Base-by-base conservation (phyloP, 2,329 filamentous ascomycete genomes). In the Helotiales sp. region DNA sequence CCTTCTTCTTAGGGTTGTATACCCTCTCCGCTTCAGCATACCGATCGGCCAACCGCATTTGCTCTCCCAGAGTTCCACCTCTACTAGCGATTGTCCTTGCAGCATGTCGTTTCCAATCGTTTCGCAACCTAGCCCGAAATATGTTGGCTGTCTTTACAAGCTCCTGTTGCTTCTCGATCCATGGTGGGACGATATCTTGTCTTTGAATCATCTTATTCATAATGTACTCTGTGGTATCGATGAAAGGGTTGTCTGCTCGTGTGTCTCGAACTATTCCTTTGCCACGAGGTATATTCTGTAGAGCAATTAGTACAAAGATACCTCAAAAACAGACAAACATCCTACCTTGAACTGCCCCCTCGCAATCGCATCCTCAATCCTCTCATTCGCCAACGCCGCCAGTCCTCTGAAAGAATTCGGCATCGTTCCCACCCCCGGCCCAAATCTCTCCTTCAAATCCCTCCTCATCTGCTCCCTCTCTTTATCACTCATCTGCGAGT, bases 121-220 rank as follows among this genome's bases (percentile, higher is more conserved):
- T 87, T 40, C 94, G 84, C 68, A 98, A 76, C n/a, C 93, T 83
- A 2, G 83, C 80, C 1, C 96, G 86, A 76, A 99, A 97, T 0
- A 84, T 83, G 13, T 83, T 85, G 0, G 89, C 86, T 0, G 91
- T 86, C 68, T 87, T 88, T 11, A 89, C 85, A 6, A 98, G 82
- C 75, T 97, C 93, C 77, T 98, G 95, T 78, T 99, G 96, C 80
- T 97, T 98, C 80, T 99, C 96, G 67, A 99, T 98, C 96, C 96
- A 99, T 0, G 95, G 95, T 0, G 96, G 96, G 0, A 97, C 93
- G 67, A 98, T 92, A 22, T 97, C 94, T 79, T 99, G 96, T 66
- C 91, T 91, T 80, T 97, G 92, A 70, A 99, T 97, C 82, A 98
- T 97, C 80, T 96, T 96, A 80, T 99, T 98, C 91, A 98, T 91